A percentile compares a stretch with the other conserved stretches of the same genome.
Evolutionary conservation across 768 basidiomycete species (phyloP).

Genomic region (Filobasidium wieringae): DNA sequence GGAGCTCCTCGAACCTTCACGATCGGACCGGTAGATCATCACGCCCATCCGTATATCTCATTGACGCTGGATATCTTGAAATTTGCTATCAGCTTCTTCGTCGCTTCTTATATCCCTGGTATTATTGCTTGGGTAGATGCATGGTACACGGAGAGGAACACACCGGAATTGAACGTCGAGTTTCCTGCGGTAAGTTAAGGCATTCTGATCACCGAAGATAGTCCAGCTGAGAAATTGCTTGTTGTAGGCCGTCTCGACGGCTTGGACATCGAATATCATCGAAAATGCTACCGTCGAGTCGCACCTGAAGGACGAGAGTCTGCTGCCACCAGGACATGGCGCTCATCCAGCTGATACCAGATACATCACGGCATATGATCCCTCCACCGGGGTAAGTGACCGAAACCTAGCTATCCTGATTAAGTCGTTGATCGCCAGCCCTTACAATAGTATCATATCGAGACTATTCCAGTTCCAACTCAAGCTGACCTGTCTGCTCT

Average conservation of each 20-base stretch:
- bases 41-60: neutral
- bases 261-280: neutral
- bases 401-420: neutral
- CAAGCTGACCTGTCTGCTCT: slow-evolving; percentile 60
- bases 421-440: neutral
- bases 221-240: neutral
- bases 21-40: too few species aligned
- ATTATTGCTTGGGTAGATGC: neutral
- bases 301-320: slow-evolving; percentile 1
- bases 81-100: neutral
- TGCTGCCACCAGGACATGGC: neutral
- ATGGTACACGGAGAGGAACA: neutral
- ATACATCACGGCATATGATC: slow-evolving; percentile 86
- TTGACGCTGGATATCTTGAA: neutral
- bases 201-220: neutral
- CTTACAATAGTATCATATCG: slow-evolving; percentile 51
- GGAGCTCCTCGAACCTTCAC: too few species aligned
- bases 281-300: neutral
- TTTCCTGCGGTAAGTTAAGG: neutral
- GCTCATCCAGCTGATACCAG: slow-evolving; percentile 29
- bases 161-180: neutral
- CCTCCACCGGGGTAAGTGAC: slow-evolving; percentile 55
- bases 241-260: neutral
- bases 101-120: neutral
- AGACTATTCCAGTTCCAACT: slow-evolving; percentile 64